These are phyloP conservation scores for Nitzschia palea DNA, from an alignment of 108 stramenopile species.

Conservation along the genomic window DNA sequence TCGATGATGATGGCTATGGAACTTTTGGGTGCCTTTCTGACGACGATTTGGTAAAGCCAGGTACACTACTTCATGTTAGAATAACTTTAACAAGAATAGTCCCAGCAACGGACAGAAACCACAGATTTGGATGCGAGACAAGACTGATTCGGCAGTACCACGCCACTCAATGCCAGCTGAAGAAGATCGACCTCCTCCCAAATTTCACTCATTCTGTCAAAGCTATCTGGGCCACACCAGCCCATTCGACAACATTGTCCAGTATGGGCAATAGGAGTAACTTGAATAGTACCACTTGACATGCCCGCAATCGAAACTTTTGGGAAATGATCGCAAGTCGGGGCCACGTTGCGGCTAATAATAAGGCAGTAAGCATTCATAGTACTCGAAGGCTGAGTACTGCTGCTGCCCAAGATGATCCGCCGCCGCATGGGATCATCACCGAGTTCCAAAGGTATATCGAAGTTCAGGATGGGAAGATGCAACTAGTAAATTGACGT, in stretches of 20 bases:
- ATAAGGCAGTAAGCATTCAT: slow-evolving; percentile 3
- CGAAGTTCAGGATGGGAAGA: slow-evolving; percentile 26
- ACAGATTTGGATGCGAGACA: too few relatives aligned
- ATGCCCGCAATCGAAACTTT: not conserved
- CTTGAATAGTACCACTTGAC: not conserved
- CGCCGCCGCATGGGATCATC: not conserved
- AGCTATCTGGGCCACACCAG: not conserved
- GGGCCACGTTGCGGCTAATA: not conserved
- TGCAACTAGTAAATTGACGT: slow-evolving; percentile 26
- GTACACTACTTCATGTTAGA: too few relatives aligned
- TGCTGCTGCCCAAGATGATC: not conserved
- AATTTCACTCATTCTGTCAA: not conserved
- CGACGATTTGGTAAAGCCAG: not conserved
- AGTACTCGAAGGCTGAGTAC: not conserved
- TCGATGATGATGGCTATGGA: slow-evolving; percentile 5
- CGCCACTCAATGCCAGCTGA: too few relatives aligned
- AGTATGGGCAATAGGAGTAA: not conserved
- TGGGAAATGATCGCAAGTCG: not conserved
- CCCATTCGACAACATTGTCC: not conserved
- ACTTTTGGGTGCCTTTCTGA: too few relatives aligned
- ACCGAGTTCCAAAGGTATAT: not conserved
- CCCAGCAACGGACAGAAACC: not conserved
- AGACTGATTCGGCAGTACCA: too few relatives aligned
- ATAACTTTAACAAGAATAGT: too few relatives aligned
- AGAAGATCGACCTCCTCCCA: too few relatives aligned